Base-by-base conservation (phyloP, 2,329 filamentous ascomycete species). In the Apiospora koreana region DNA sequence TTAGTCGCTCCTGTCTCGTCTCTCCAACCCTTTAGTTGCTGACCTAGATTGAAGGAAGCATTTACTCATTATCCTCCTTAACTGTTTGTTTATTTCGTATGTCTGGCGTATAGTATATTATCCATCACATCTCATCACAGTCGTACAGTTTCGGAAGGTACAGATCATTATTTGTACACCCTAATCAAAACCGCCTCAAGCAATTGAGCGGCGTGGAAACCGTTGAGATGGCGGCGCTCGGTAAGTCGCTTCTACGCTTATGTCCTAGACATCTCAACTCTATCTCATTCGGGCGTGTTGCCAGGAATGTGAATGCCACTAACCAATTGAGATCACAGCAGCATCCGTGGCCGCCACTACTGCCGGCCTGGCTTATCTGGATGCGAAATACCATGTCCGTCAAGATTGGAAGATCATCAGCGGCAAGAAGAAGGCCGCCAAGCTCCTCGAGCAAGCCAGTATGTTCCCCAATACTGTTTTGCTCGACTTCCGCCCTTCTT, bases 321-420 rank as follows among this genome's bases (percentile, higher is more conserved):
- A 62, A 62, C 25, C 25, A 9, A 18, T 54, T 62, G 54, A n/a
- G 41, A 50, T 50, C 75, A 71, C 72, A 76, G 77, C 76, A 23
- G 78, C 77, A 6, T 77, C 77, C 8, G 73, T 77, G n/a, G 76
- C 78, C 71, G 80, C 79, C 66, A 77, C 81, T 1, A 75, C 81
- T 12, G 80, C 81, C 5, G 80, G 79, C 62, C 75, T 83, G 35
- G 86, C 87, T 50, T 93, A 93, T 74, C 81, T 93, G 62, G 88
- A 94, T 76, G 93, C 89, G 69, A 93, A 92, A 81, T 90, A 87
- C 75, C 88, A 92, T 77, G 77, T 94, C 67, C 78, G 81, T 54
- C 88, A 92, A 75, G 93, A 95, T 77, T 73, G 92, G 21, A 74
- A 77, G 0, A 75, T 75, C 8, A 78, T 92, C n/a, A 77, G 81